Base-by-base conservation (phyloP, 192 early-diverging fungal genomes). In the Geranomyces variabilis region DNA sequence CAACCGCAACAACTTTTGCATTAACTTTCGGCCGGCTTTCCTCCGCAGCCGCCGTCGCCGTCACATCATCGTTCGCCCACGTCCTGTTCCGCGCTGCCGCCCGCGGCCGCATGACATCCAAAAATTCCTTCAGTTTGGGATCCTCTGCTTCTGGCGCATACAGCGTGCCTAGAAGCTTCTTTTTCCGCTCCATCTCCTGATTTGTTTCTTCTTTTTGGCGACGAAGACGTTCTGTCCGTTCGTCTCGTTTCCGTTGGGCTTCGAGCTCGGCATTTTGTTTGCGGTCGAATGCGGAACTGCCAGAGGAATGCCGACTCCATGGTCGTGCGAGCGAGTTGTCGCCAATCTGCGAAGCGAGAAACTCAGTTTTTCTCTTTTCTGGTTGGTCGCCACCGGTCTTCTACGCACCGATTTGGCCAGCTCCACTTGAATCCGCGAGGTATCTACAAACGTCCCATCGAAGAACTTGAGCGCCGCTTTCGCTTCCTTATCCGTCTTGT, bases 401-500 rank as follows among this genome's bases (percentile, higher is more conserved):
- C 36, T 41, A 41, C 73, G 55, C 81, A 92, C 90, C 22, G 94
- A 86, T 67, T 92, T 93, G 17, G 97, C 95, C 33, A 89, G 83
- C 75, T 94, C 92, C 10, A 99, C 95, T 13, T 80, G 77, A 29
- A 99, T 92, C 64, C 86, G 86, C 1, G 93, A 93, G 1, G 95
- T 99, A 74, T 96, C 92, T 49, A 99, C 90, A 71, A 88, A 99
- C 22, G 95, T 91, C 65, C 88, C 84, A 82, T 99, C 90, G 77
- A 96, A 99, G 80, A 96, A 92, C 36, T 80, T 77, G 30, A 92
- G 77, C 0, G 94, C 95, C 4, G 80, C 84, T 56, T 90, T 79
- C 7, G 96, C 97, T 21, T 94, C 94, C 67, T 93, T 87, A 44
- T 93, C 93, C 5, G 91, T 90, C 60, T 86, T 87, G 80, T 88